Base-by-base conservation (phyloP, 805 yeast genomes). In the Kluyveromyces nonfermentans region DNA sequence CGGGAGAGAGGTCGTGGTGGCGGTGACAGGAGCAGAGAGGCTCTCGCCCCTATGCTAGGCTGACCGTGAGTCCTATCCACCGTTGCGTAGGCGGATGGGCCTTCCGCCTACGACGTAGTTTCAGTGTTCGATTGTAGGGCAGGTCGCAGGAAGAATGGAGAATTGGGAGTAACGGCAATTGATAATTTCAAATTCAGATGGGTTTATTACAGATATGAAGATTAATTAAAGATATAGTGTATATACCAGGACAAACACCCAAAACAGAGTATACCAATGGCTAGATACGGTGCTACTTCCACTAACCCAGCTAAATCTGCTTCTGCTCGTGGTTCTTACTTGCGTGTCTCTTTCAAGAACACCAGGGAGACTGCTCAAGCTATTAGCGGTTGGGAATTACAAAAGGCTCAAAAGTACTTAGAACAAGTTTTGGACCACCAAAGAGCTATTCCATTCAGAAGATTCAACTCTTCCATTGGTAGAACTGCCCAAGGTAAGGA, bases 401-500 rank as follows among this genome's bases (percentile, higher is more conserved):
- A 85, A 75, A 89, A 75, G 75, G 99, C 99, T 67, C 87, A 88
- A 72, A 75, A 78, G 68, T 93, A 93, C 86, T 84, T 93, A 68
- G 85, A 81, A 62, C 96, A 87, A 74, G 99, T 93, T 60, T 74
- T 84, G 70, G 95, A 89, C 73, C 96, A 93, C 80, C 79, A 93
- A 78, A 90, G 97, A 82, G 99, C 97, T 67, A 86, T 93, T 64
- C 99, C 99, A 71, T 87, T 93, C 93, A 85, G 98, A 82, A 81
- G 96, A 80, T 90, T 78, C 78, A 84, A 85, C 80, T 79, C 84
- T 60, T 85, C 96, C 64, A 89, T 86, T 66, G 98, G 98, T 74
- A 85, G 98, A 79, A 88, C 98, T 65, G 96, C 94, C 63, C 98
- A 93, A 78, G 98, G 96, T 78, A 90, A 93, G 78, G 98, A 93